Evolutionary conservation across 2,329 filamentous ascomycete genomes (phyloP).

Genomic region (Penicillium sp.): DNA sequence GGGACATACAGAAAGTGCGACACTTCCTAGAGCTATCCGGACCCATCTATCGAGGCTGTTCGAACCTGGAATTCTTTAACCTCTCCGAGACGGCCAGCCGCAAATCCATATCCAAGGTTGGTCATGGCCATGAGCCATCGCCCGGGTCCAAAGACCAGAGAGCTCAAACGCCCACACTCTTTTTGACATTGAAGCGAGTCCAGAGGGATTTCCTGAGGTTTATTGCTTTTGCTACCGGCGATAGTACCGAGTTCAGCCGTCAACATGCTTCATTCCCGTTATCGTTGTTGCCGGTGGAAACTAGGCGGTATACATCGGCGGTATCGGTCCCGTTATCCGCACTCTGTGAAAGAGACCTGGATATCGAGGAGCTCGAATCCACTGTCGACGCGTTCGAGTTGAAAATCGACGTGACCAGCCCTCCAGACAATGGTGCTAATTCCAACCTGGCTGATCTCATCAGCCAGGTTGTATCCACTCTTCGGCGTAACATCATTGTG

Average conservation of each 20-base stretch:
- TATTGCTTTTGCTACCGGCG: slow-evolving; percentile 55
- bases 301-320: slow-evolving; percentile 63
- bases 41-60: slow-evolving; percentile 59
- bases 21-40: slow-evolving; percentile 52
- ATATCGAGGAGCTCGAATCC: slow-evolving; percentile 62
- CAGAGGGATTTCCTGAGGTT: slow-evolving; percentile 68
- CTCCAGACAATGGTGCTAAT: slow-evolving; percentile 29
- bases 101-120: slow-evolving; percentile 23
- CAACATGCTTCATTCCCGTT: slow-evolving; percentile 55
- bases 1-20: slow-evolving; percentile 53
- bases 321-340: slow-evolving; percentile 58
- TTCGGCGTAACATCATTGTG: slow-evolving; percentile 60
- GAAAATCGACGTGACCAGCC: slow-evolving; percentile 44
- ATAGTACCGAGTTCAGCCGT: slow-evolving; percentile 28
- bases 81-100: slow-evolving; percentile 53
- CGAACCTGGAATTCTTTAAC: slow-evolving; percentile 74
- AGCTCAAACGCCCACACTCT: slow-evolving; percentile 50
- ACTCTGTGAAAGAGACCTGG: slow-evolving; percentile 51
- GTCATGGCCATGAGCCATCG: slow-evolving; percentile 22
- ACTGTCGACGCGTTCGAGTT: slow-evolving; percentile 65
- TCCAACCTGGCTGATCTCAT: slow-evolving; percentile 48
- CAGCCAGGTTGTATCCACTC: slow-evolving; percentile 55
- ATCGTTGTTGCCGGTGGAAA: slow-evolving; percentile 57
- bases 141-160: slow-evolving; percentile 35
- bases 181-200: slow-evolving; percentile 62